These are phyloP conservation scores for Friedmanniomyces endolithicus DNA, from an alignment of 495 filamentous ascomycete species.

Conservation along the genomic window DNA sequence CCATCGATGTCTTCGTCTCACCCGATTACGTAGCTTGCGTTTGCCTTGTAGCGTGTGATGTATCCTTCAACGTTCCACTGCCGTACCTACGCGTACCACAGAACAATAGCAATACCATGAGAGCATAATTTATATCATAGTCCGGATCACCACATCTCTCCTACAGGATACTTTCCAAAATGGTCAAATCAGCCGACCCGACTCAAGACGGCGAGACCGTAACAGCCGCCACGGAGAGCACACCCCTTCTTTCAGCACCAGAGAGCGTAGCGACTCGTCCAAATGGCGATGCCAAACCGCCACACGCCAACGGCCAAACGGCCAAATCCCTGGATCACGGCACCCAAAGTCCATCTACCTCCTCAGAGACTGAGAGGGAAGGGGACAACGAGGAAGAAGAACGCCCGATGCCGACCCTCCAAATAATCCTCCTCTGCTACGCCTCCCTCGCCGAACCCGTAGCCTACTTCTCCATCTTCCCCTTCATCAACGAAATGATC, in stretches of 20 bases:
- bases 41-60: no score
- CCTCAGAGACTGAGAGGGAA: background rate
- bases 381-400: slow-evolving; percentile 25
- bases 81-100: no score
- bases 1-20: no score
- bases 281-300: no score
- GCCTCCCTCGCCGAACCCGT: slow-evolving; percentile 58
- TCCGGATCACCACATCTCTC: no score
- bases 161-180: no score
- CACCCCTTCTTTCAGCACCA: slow-evolving; percentile 11
- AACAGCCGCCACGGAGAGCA: slow-evolving; percentile 9
- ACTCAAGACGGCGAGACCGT: background rate
- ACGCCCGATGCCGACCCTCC: slow-evolving; percentile 42
- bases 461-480: slow-evolving; percentile 64
- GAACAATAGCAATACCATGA: no score
- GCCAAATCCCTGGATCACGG: no score
- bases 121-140: no score
- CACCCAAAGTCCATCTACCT: no score
- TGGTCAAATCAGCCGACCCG: slow-evolving; percentile 3
- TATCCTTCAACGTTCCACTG: no score
- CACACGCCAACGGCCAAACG: background rate
- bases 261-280: background rate
- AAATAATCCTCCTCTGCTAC: slow-evolving; percentile 55
- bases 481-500: slow-evolving; percentile 62
- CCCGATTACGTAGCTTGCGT: no score